Evolutionary conservation across 2,329 filamentous ascomycete species (phyloP), one percentile per base, ranked within the genome.

Genomic region (Biscogniauxia mediterranea): DNA sequence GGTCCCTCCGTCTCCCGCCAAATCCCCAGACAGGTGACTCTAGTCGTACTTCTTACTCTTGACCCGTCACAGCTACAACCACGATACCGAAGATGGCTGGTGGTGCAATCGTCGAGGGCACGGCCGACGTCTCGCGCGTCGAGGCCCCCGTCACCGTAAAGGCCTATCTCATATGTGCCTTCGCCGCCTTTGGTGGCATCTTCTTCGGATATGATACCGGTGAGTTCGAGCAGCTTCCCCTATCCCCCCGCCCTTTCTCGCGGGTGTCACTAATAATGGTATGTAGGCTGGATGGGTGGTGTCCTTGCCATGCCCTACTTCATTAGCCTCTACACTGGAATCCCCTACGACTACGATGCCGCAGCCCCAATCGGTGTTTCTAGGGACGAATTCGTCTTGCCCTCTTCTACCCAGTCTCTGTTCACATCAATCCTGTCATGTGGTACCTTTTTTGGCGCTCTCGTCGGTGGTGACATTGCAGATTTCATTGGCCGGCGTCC

Each of bases 191-290:
- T 63, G 88, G 88, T 70, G 88, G 85, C 75, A 89, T 91, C 77
- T 89, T 92, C 79, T 90, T 92, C 77, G 90, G 90, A 55, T 93
- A 90, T 76, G 90, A 92, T 71, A 90, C 89, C 51, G 90, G 89
- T 68, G 66, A 69, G 69, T n/a, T 26, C 20, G 19, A 9, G n/a
- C 19, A 19, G 19, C 51, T 23, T 26, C 38, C n/a, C 23, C n/a
- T 54, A 15, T 23, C 4, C 19, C 6, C 19, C 13, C 52, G 1
- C 8, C 8, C 20, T 15, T 51, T 25, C 7, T 6, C 28, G 7
- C 7, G 11, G 7, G 49, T 8, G 46, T 42, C 19, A 9, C 56
- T 60, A 25, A 60, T 51, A 23, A 15, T 54, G 20, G 38, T 9
- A 54, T 46, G 9, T 46, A 70, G 64, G 66, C 61, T 62, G 65